A percentile compares a stretch with the other conserved stretches of the same genome.
phyloP scores from a whole-genome alignment of 2,329 filamentous ascomycete species.

The Chrysoporthe cubensis region DNA sequence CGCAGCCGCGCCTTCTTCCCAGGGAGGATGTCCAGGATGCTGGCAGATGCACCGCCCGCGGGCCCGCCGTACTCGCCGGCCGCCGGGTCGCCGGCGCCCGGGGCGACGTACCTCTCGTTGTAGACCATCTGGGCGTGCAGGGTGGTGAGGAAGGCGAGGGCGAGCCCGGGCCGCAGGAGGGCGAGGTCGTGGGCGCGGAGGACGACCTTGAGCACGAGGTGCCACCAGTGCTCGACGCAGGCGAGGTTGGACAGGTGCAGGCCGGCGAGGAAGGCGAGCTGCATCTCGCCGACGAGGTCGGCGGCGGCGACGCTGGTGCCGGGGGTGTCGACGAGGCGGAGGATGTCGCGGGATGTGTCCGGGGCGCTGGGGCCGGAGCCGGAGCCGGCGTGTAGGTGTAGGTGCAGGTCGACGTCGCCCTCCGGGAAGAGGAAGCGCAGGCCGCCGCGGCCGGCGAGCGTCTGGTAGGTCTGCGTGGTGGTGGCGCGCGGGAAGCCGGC shows the following conservation, averaged over 20 bases:
- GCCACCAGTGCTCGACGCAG: slow-evolving; percentile 66
- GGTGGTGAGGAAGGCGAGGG: slow-evolving; percentile 50
- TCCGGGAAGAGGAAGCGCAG: slow-evolving; percentile 55
- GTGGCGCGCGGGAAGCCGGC: slow-evolving; percentile 43
- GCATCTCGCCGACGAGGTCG: slow-evolving; percentile 62
- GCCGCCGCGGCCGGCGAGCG: slow-evolving; percentile 39
- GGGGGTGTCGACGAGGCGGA: slow-evolving; percentile 42
- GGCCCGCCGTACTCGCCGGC: slow-evolving; percentile 11
- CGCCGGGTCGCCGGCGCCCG: background rate
- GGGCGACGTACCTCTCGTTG: slow-evolving; percentile 52
- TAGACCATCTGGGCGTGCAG: slow-evolving; percentile 61
- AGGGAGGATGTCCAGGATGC: slow-evolving; percentile 41
- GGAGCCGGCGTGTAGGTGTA: slow-evolving; percentile 41
- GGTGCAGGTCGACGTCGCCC: slow-evolving; percentile 47
- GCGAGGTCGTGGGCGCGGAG: slow-evolving; percentile 55
- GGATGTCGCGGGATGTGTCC: slow-evolving; percentile 53
- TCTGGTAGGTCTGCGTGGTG: slow-evolving; percentile 34
- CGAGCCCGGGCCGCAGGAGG: slow-evolving; percentile 47
- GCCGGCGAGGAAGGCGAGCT: slow-evolving; percentile 62
- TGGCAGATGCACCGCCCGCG: slow-evolving; percentile 16
- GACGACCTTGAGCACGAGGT: slow-evolving; percentile 55
- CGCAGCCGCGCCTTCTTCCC: slow-evolving; percentile 43
- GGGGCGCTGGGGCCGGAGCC: too few species aligned
- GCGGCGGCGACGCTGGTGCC: slow-evolving; percentile 37
- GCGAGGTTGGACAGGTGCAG: slow-evolving; percentile 61